These are phyloP conservation scores for Incumbomyces lentus DNA, from an alignment of 2,329 filamentous ascomycete species.

Conservation along the genomic window DNA sequence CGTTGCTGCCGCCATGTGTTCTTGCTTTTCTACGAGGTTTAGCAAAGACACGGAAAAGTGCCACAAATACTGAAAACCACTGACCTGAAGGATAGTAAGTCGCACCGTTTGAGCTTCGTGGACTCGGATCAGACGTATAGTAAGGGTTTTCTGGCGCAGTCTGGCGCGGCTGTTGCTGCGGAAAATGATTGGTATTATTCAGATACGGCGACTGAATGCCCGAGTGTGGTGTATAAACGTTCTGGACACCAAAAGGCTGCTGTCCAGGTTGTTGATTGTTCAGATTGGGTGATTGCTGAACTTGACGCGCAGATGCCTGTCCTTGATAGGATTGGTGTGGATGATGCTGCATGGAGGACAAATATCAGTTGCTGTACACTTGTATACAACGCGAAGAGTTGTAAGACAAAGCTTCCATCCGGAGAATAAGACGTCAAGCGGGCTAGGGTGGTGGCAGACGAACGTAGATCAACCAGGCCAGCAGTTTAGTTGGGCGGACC, in stretches of 20 bases:
- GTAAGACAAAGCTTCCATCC: conserved; percentile 7
- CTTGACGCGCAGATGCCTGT: conserved; percentile 17
- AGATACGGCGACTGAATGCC: conserved; percentile 47
- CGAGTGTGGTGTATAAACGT: conserved; percentile 15
- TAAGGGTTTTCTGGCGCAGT: conserved; percentile 55
- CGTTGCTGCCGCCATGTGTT: conserved; percentile 54
- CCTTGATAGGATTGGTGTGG: conserved; percentile 17
- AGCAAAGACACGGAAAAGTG: conserved; percentile 40
- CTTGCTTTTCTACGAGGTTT: conserved; percentile 61
- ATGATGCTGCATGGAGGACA: conserved; percentile 20
- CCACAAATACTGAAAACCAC: conserved; percentile 26
- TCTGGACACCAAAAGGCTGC: conserved; percentile 16
- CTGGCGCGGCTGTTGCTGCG: conserved; percentile 25
- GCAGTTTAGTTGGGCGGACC: conserved; percentile 6
- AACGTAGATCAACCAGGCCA: conserved; percentile 9
- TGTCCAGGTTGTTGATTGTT: conserved; percentile 14
- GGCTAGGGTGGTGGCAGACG: conserved; percentile 10
- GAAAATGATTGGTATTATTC: conserved; percentile 36
- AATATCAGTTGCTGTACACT: conserved; percentile 8
- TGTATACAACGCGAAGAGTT: conserved; percentile 1
- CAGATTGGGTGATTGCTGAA: conserved; percentile 23
- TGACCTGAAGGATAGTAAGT: conserved; percentile 80
- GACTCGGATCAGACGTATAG: conserved; percentile 69
- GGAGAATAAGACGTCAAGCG: conserved; percentile 9
- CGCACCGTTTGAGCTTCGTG: conserved; percentile 73